Percentiles rank a stretch among this genome's conserved stretches.
Evolutionary conservation across 306 rosid genomes (phyloP).

Genomic region (Vicia villosa): DNA sequence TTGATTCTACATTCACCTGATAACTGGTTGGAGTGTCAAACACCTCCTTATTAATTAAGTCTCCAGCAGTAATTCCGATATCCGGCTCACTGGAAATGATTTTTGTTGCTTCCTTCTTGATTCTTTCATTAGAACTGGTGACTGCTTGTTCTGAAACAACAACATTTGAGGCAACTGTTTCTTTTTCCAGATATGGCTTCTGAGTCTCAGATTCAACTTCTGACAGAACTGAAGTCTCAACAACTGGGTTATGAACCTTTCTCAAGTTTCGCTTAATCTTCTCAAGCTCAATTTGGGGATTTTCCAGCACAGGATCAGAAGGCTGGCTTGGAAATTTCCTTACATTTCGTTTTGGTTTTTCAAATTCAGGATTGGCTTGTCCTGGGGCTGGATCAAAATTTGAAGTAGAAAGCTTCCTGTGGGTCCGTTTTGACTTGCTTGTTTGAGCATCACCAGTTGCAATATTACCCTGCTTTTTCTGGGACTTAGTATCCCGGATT

Average conservation of each 20-base stretch:
- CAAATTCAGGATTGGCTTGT: constrained; percentile 70
- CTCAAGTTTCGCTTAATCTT: constrained; percentile 92
- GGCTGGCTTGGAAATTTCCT: constrained; percentile 73
- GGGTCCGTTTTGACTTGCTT: constrained; percentile 70
- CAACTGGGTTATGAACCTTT: constrained; percentile 85
- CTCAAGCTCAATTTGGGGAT: constrained; percentile 90
- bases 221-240: constrained; percentile 56
- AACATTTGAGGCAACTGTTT: constrained; percentile 40
- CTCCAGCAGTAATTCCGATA: constrained; percentile 57
- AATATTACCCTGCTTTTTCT: constrained; percentile 59
- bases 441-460: constrained; percentile 60
- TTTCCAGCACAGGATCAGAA: constrained; percentile 66
- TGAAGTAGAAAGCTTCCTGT: constrained; percentile 62
- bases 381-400: constrained; percentile 54
- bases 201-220: constrained; percentile 62
- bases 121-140: constrained; percentile 48
- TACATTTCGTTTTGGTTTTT: constrained; percentile 73
- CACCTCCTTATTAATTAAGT: constrained; percentile 48
- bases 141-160: constrained; percentile 47
- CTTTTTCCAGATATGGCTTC: constrained; percentile 62
- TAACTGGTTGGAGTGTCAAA: constrained; percentile 44
- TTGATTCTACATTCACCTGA: constrained; percentile 53
- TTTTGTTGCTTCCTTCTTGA: constrained; percentile 51
- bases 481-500: constrained; percentile 60
- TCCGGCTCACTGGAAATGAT: constrained; percentile 45